Conservation (phyloP, 768 basidiomycete species). For the Rhodocollybia butyracea region DNA sequence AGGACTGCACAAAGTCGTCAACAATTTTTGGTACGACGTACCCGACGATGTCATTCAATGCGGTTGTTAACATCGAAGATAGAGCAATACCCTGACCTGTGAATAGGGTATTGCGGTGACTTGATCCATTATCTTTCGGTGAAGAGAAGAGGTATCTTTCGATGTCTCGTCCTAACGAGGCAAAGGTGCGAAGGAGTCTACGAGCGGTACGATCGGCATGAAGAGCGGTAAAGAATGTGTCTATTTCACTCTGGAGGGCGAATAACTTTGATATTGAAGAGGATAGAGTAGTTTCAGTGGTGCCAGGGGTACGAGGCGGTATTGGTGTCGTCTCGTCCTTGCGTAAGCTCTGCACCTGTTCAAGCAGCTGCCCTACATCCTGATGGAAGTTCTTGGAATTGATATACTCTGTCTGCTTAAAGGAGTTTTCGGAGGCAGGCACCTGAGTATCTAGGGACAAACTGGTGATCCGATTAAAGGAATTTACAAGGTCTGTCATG, state of each 20-base stretch:
- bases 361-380: neutral
- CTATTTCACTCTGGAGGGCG: neutral
- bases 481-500: neutral
- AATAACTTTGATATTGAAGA: neutral
- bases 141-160: neutral
- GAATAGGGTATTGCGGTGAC: neutral
- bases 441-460: neutral
- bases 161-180: neutral
- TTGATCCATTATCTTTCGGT: neutral
- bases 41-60: neutral
- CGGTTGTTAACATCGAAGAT: neutral
- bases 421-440: neutral
- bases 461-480: neutral
- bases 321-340: neutral
- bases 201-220: neutral
- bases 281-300: neutral
- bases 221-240: neutral
- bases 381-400: neutral
- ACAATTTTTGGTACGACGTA: neutral
- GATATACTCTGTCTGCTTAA: neutral
- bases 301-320: neutral
- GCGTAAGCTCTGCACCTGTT: neutral
- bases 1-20: neutral
- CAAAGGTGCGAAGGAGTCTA: neutral
- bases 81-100: neutral